These are phyloP conservation scores for Lagenaria siceraria DNA, from an alignment of 306 rosid species.

Conservation along the genomic window DNA sequence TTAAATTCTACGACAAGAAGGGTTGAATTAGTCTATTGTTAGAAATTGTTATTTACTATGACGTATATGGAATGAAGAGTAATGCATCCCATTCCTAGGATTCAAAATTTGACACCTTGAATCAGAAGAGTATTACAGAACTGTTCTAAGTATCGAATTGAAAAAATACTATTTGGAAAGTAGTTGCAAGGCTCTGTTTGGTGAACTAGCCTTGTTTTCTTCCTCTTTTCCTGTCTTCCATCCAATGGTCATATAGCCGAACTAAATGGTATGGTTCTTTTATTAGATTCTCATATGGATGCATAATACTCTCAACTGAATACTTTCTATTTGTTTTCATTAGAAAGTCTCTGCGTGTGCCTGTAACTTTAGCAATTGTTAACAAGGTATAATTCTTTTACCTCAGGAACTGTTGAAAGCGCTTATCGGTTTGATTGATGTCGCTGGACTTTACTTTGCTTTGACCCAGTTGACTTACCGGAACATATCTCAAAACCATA, in stretches of 20 bases:
- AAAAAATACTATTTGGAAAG: background rate
- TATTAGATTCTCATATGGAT: background rate
- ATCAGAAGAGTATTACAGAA: background rate
- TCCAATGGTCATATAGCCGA: background rate
- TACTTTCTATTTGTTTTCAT: background rate
- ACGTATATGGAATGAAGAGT: background rate
- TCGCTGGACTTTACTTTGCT: slow-evolving; percentile 97
- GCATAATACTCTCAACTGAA: background rate
- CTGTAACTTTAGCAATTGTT: background rate
- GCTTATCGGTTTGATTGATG: slow-evolving; percentile 85
- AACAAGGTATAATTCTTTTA: slow-evolving; percentile 3
- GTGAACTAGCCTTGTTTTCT: background rate
- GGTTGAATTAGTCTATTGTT: background rate
- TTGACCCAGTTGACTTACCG: slow-evolving; percentile 96
- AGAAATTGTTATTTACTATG: background rate
- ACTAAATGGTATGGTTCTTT: background rate
- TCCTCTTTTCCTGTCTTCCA: background rate
- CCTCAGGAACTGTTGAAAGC: slow-evolving; percentile 91
- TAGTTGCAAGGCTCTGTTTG: background rate
- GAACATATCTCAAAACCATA: slow-evolving; percentile 92
- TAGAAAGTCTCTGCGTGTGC: background rate
- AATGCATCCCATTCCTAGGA: background rate
- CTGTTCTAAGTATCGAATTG: background rate
- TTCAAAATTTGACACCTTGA: background rate
- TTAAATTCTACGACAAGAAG: background rate